Conservation (phyloP, 257 asterid genomes). For the Nemophila menziesii region DNA sequence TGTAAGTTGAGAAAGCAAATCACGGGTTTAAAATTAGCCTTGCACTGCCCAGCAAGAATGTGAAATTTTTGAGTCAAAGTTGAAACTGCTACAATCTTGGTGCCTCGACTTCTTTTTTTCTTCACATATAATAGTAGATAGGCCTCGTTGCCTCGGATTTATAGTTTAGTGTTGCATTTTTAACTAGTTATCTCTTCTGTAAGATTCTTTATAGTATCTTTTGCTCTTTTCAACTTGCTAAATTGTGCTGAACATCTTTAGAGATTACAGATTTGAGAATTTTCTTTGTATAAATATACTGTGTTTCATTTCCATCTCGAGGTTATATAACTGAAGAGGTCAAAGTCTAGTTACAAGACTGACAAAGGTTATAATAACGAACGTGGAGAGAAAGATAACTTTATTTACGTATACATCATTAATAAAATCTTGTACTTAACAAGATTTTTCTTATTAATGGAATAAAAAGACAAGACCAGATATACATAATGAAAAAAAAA, state of each 20-base stretch:
- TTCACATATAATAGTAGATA: neutral
- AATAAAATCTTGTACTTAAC: no score
- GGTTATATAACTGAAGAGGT: no score
- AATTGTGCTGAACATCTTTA: neutral
- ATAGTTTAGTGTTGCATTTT: conserved; percentile 7
- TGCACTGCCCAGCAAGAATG: conserved; percentile 5
- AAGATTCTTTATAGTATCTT: conserved; percentile 5
- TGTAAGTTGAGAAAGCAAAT: conserved; percentile 1
- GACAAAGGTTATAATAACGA: no score
- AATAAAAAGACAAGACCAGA: no score
- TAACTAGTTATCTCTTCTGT: conserved; percentile 2
- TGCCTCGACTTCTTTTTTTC: neutral
- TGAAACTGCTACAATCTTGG: conserved; percentile 4
- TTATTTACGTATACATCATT: no score
- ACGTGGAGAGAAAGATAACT: no score
- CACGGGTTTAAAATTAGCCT: neutral
- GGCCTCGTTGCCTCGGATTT: conserved; percentile 18
- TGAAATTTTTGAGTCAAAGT: conserved; percentile 6
- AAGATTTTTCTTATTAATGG: no score
- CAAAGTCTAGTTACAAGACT: no score
- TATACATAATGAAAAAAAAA: no score
- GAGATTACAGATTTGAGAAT: neutral
- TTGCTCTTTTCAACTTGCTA: neutral
- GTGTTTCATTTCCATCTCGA: no score
- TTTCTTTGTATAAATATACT: no score